Percentiles rank a stretch among this genome's conserved stretches.
Conservation (phyloP, 2,329 filamentous ascomycete genomes). For the Huntiella savannae region DNA sequence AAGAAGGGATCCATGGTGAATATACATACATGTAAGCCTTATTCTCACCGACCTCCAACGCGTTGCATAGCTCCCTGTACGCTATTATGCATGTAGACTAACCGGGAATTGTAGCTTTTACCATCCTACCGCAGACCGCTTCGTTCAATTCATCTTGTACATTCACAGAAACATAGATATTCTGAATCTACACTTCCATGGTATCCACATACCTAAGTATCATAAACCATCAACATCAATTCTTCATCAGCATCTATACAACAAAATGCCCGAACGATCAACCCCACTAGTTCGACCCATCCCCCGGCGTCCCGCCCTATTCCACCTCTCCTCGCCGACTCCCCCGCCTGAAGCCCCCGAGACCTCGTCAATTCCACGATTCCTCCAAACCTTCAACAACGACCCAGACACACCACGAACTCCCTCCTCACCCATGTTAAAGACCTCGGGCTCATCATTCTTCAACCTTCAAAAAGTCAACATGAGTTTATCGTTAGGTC, state of each 20-base stretch:
- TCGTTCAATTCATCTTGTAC: no score
- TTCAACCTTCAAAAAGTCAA: slow-evolving; percentile 57
- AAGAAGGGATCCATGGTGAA: no score
- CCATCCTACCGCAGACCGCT: no score
- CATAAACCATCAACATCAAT: background rate
- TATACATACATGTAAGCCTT: no score
- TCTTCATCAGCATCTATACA: background rate
- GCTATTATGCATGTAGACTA: no score
- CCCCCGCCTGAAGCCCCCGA: slow-evolving; percentile 23
- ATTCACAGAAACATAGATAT: no score
- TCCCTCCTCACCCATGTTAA: slow-evolving; percentile 15
- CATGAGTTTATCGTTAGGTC: slow-evolving; percentile 40
- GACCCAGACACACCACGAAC: slow-evolving; percentile 21
- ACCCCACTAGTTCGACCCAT: slow-evolving; percentile 44
- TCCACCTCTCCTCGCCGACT: slow-evolving; percentile 29
- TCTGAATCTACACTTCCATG: no score
- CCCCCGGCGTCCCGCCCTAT: slow-evolving; percentile 51
- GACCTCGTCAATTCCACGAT: slow-evolving; percentile 8
- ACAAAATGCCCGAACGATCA: slow-evolving; percentile 22
- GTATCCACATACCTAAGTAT: background rate
- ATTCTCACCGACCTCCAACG: no score
- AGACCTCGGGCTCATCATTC: slow-evolving; percentile 16
- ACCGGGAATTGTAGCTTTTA: no score
- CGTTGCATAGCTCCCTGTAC: no score
- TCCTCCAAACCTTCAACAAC: slow-evolving; percentile 9